These are phyloP conservation scores for Cytospora schulzeri DNA, from an alignment of 2,329 filamentous ascomycete species.

Conservation along the genomic window DNA sequence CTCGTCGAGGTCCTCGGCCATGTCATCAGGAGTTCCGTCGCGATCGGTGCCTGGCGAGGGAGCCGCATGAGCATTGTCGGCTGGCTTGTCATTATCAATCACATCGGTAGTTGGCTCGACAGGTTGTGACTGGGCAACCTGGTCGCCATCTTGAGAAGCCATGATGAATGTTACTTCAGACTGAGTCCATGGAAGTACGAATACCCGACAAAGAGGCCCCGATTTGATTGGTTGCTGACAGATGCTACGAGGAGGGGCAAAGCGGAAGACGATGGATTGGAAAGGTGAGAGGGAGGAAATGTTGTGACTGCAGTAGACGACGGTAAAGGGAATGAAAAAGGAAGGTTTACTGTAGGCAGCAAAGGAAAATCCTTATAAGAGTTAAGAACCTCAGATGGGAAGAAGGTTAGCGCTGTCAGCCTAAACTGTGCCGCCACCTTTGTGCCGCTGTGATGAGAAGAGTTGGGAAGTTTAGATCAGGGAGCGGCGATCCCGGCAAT, in stretches of 20 bases:
- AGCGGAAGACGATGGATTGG: not conserved
- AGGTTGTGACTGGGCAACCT: not conserved
- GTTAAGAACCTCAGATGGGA: not conserved
- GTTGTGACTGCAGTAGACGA: not conserved
- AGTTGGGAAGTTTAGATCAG: slow-evolving; percentile 13
- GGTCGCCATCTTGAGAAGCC: slow-evolving; percentile 15
- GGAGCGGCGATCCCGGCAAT: slow-evolving; percentile 11
- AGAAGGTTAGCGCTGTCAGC: not conserved
- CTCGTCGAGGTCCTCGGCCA: slow-evolving; percentile 50
- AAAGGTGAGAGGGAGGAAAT: not conserved
- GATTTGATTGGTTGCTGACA: not conserved
- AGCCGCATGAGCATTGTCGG: not conserved
- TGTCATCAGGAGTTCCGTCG: slow-evolving; percentile 17
- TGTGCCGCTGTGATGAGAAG: slow-evolving; percentile 4
- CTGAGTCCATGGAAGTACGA: slow-evolving; percentile 4
- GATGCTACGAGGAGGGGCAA: not conserved
- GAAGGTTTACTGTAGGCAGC: not conserved
- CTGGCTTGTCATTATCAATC: slow-evolving; percentile 4
- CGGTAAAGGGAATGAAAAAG: not conserved
- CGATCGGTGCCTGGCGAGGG: slow-evolving; percentile 8
- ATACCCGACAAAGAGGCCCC: not conserved
- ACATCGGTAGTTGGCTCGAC: not conserved
- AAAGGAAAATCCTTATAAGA: not conserved
- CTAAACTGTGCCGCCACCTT: not conserved
- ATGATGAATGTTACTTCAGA: not conserved